These are phyloP conservation scores for Cladobotryum mycophilum DNA, from an alignment of 2,329 filamentous ascomycete species.

Conservation along the genomic window DNA sequence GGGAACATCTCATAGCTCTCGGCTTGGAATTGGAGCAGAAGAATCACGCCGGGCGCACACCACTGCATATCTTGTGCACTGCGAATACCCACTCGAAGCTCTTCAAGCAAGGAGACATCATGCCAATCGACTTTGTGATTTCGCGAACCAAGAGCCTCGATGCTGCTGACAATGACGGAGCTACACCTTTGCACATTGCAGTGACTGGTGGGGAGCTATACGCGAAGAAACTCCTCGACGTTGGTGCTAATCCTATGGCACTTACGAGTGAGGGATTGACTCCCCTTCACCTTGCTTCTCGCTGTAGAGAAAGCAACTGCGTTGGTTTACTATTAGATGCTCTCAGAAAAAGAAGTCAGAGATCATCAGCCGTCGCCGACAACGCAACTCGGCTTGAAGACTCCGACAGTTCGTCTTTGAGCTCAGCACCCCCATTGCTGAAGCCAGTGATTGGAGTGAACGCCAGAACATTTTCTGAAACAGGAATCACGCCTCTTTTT, in stretches of 20 bases:
- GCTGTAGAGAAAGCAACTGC: conserved; percentile 24
- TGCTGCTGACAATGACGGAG: conserved; percentile 9
- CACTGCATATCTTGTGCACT: conserved; percentile 18
- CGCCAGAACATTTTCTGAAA: no score
- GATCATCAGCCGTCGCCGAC: not conserved
- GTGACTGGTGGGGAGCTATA: conserved; percentile 15
- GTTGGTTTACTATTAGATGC: conserved; percentile 22
- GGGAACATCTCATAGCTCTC: conserved; percentile 11
- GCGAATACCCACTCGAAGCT: not conserved
- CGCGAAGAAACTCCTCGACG: conserved; percentile 25
- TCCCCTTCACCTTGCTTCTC: conserved; percentile 33
- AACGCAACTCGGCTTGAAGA: no score
- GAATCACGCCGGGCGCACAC: conserved; percentile 18
- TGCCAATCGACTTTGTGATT: conserved; percentile 15
- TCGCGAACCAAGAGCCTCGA: conserved; percentile 11
- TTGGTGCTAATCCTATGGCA: conserved; percentile 28
- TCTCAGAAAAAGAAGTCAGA: not conserved
- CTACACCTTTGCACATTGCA: conserved; percentile 21
- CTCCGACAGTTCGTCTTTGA: no score
- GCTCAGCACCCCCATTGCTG: no score
- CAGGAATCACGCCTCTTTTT: conserved; percentile 15
- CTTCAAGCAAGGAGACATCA: not conserved
- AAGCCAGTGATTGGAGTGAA: no score
- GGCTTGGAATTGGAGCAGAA: conserved; percentile 13
- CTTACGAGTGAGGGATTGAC: conserved; percentile 28